A percentile compares a stretch with the other conserved stretches of the same genome.
Conservation (phyloP, 192 early-diverging fungal species). For the Coemansia javaensis region DNA sequence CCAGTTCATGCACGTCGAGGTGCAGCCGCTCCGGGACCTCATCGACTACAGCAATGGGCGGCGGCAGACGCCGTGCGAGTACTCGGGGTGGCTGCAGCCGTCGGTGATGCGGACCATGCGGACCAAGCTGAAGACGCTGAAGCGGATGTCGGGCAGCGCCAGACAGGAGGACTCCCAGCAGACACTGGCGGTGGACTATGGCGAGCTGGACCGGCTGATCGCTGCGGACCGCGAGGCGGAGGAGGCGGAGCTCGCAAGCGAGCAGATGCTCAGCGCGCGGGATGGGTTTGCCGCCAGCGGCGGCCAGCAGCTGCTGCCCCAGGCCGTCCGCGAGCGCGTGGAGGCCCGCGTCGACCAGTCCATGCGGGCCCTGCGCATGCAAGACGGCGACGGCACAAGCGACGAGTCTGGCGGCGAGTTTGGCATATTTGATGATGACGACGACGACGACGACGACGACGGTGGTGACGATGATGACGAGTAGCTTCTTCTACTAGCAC, state of each 20-base stretch:
- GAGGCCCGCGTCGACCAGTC: constrained; percentile 28
- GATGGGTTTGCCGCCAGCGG: constrained; percentile 6
- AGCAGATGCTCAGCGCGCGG: constrained; percentile 12
- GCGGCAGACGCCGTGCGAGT: constrained; percentile 18
- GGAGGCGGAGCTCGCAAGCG: constrained; percentile 1
- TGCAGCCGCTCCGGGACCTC: constrained; percentile 21
- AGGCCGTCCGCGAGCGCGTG: constrained; percentile 12
- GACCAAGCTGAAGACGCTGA: constrained; percentile 11
- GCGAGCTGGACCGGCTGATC: constrained; percentile 18
- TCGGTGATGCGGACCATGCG: constrained; percentile 19
- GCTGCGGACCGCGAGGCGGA: constrained; percentile 15
- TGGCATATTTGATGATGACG: too few relatives aligned
- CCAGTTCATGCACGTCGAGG: constrained; percentile 23
- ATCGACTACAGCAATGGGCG: constrained; percentile 26
- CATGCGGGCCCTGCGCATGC: constrained; percentile 21
- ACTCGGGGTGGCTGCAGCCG: constrained; percentile 38
- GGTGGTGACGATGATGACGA: constrained; percentile 7
- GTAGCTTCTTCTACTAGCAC: too few relatives aligned
- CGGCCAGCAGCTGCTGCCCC: constrained; percentile 20
- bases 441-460: background rate
- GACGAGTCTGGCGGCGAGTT: background rate
- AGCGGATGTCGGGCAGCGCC: constrained; percentile 4
- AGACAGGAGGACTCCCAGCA: background rate
- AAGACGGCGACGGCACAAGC: background rate
- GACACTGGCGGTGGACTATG: constrained; percentile 15